Percentiles rank a stretch among this genome's conserved stretches.
Conservation (phyloP, 2,329 filamentous ascomycete species). For the Cercospora sp. region DNA sequence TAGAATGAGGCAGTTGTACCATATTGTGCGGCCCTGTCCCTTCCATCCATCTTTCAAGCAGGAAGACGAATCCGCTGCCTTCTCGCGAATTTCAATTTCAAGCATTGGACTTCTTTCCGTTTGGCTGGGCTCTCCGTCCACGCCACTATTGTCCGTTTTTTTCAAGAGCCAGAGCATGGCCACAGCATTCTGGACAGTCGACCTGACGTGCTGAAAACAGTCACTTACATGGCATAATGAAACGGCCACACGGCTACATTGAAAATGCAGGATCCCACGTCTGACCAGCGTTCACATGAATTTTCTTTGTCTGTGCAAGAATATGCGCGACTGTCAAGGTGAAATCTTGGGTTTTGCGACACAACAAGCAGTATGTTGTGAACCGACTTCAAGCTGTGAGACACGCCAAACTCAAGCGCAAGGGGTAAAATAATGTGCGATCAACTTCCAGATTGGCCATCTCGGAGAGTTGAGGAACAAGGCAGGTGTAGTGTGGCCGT, state of each 20-base stretch:
- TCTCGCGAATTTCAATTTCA: not conserved
- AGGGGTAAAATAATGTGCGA: too few species aligned
- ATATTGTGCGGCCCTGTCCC: constrained; percentile 9
- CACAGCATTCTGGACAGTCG: not conserved
- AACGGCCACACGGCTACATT: not conserved
- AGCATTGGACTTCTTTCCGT: not conserved
- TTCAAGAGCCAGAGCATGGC: not conserved
- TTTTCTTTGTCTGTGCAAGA: not conserved
- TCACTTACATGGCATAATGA: not conserved
- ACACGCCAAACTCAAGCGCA: not conserved
- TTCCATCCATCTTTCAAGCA: not conserved
- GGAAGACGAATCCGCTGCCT: not conserved
- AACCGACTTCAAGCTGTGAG: not conserved
- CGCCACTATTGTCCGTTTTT: not conserved
- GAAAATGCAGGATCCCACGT: not conserved
- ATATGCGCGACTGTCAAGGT: not conserved
- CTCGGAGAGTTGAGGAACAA: not conserved
- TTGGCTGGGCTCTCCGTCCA: not conserved
- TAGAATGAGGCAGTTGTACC: constrained; percentile 20
- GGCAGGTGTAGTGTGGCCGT: not conserved
- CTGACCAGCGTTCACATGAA: not conserved
- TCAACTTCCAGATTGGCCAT: not conserved
- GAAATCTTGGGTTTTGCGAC: not conserved
- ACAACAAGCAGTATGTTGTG: not conserved
- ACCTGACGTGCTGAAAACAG: not conserved